Conservation (phyloP, 176 grass and related monocot species). For the Eleusine coracana region DNA sequence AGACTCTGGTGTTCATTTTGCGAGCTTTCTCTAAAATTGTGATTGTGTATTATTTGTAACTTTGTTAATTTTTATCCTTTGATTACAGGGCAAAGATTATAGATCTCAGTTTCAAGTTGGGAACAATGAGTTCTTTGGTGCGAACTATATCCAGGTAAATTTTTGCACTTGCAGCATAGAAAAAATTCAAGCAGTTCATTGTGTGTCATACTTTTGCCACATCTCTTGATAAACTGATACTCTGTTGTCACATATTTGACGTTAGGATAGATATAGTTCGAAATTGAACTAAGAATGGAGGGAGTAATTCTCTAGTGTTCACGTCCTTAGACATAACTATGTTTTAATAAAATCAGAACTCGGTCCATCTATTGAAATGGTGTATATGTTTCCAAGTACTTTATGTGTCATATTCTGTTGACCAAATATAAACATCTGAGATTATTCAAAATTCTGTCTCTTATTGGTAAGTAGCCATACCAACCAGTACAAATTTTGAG, state of each 20-base stretch:
- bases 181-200: background rate
- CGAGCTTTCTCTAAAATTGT: background rate
- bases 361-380: background rate
- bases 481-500: background rate
- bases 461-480: background rate
- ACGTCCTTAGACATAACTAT: background rate
- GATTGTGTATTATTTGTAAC: background rate
- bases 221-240: background rate
- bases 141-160: slow-evolving; percentile 87
- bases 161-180: background rate
- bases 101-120: slow-evolving; percentile 63
- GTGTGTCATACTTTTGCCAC: background rate
- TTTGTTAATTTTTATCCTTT: slow-evolving; percentile 28
- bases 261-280: too few species aligned
- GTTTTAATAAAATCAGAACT: background rate
- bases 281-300: too few species aligned
- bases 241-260: too few species aligned
- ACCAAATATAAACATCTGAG: background rate
- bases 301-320: background rate
- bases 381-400: background rate
- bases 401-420: background rate
- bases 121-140: slow-evolving; percentile 66
- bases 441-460: background rate
- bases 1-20: background rate
- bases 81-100: slow-evolving; percentile 73